Percentiles rank a stretch among this genome's conserved stretches.
Evolutionary conservation across 2,329 filamentous ascomycete species (phyloP).

Genomic region (Chaetothyriales sp.): DNA sequence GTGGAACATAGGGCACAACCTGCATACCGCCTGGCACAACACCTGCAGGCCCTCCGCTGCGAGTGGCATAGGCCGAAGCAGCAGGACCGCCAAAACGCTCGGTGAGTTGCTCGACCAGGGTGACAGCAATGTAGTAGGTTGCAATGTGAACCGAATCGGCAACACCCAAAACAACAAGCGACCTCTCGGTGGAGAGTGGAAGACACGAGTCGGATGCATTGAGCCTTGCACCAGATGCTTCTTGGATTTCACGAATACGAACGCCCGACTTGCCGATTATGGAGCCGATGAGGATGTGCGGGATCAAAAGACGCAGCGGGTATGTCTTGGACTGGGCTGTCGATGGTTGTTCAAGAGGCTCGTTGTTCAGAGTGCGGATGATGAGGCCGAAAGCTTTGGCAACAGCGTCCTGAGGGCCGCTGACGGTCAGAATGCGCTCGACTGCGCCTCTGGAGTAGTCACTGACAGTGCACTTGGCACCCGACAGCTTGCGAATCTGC

Average conservation of each 20-base stretch:
- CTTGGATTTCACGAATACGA: constrained; percentile 94
- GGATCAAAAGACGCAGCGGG: constrained; percentile 83
- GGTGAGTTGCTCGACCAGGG: constrained; percentile 91
- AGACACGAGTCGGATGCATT: constrained; percentile 94
- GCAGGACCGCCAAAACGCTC: constrained; percentile 91
- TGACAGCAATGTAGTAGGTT: constrained; percentile 96
- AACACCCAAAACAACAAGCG: constrained; percentile 93
- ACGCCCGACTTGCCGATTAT: constrained; percentile 97
- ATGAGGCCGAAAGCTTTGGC: constrained; percentile 98
- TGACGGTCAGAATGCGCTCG: constrained; percentile 93
- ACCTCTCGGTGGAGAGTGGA: constrained; percentile 87
- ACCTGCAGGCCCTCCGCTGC: constrained; percentile 81
- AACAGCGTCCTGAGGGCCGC: constrained; percentile 86
- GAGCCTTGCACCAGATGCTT: constrained; percentile 85
- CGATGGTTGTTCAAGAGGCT: constrained; percentile 73
- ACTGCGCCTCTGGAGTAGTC: constrained; percentile 95
- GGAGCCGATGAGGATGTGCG: constrained; percentile 92
- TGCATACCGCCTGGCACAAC: constrained; percentile 96
- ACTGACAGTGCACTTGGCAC: constrained; percentile 96
- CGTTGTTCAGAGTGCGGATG: constrained; percentile 94
- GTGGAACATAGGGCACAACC: constrained; percentile 93
- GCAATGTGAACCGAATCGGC: constrained; percentile 97
- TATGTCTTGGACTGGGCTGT: constrained; percentile 94
- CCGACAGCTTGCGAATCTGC: constrained; percentile 85
- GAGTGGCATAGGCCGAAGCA: constrained; percentile 92